phyloP scores from a whole-genome alignment of 352 stramenopile genomes.

The Globisporangium solare region DNA sequence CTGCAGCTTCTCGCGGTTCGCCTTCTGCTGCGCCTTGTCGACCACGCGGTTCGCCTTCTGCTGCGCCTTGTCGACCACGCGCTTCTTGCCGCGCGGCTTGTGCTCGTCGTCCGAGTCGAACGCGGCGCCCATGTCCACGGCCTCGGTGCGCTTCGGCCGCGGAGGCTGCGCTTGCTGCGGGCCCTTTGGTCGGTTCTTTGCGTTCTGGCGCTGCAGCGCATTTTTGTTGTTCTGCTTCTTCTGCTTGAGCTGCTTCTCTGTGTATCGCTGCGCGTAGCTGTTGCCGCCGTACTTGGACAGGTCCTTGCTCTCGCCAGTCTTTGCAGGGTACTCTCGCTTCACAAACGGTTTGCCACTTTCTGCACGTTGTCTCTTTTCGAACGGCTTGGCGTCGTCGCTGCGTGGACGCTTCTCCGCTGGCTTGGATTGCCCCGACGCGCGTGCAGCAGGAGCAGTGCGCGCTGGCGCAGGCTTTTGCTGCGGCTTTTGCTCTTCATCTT shows the following conservation, averaged over 20 bases:
- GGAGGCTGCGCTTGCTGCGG: constrained; percentile 3
- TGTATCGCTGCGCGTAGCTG: neutral
- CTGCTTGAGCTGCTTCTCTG: neutral
- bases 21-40: constrained; percentile 51
- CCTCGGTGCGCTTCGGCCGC: constrained; percentile 24
- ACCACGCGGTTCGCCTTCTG: constrained; percentile 42
- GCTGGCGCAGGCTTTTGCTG: constrained; percentile 1
- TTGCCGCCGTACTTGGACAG: neutral
- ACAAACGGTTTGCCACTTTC: constrained; percentile 6
- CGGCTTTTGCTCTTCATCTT: constrained; percentile 11
- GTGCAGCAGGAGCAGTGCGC: neutral
- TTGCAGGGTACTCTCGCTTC: constrained; percentile 8
- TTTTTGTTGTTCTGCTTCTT: constrained; percentile 15
- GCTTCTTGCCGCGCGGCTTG: constrained; percentile 19
- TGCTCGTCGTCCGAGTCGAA: constrained; percentile 63
- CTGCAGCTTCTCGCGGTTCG: constrained; percentile 54
- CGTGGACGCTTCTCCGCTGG: constrained; percentile 2
- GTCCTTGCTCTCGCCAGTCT: constrained; percentile 10
- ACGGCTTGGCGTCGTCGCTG: constrained; percentile 4
- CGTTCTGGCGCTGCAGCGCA: constrained; percentile 15
- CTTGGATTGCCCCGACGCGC: neutral
- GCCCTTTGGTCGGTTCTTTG: constrained; percentile 9
- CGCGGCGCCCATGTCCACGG: constrained; percentile 70
- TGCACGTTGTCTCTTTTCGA: constrained; percentile 11
- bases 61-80: constrained; percentile 45